phyloP scores from a whole-genome alignment of 805 yeast species.

The Aciculoconidium aculeatum region DNA sequence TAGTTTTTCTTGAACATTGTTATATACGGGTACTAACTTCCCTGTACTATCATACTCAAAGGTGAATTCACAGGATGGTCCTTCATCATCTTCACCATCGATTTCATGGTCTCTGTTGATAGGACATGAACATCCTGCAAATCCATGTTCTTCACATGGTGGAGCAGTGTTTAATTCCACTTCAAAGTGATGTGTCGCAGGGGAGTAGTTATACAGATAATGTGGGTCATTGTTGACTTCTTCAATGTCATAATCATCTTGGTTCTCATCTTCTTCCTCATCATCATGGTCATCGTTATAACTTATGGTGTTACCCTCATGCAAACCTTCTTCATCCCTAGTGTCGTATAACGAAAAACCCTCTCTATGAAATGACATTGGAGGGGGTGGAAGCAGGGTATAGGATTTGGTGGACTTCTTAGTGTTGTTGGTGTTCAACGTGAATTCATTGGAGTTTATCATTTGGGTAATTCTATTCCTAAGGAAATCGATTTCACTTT shows the following conservation, averaged over 20 bases:
- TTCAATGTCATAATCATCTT: constrained; percentile 35
- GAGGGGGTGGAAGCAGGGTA: constrained; percentile 2
- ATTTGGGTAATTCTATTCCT: constrained; percentile 21
- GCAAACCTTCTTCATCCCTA: constrained; percentile 35
- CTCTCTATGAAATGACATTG: constrained; percentile 6
- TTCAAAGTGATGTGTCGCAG: constrained; percentile 34
- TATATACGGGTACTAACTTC: constrained; percentile 34
- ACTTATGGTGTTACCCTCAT: constrained; percentile 24
- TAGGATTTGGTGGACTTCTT: constrained; percentile 2
- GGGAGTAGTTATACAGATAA: constrained; percentile 24
- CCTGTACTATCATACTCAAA: constrained; percentile 40
- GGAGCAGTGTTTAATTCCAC: constrained; percentile 34
- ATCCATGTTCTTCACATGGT: constrained; percentile 25
- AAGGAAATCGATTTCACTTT: constrained; percentile 23
- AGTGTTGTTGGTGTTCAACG: constrained; percentile 6
- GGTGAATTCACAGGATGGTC: constrained; percentile 40
- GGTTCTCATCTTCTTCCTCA: constrained; percentile 21
- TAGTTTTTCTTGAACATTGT: constrained; percentile 33
- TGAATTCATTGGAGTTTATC: constrained; percentile 13
- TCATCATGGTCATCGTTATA: constrained; percentile 10
- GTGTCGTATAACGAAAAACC: constrained; percentile 32
- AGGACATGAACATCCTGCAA: constrained; percentile 22
- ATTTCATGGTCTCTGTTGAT: constrained; percentile 9
- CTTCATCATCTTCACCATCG: constrained; percentile 17
- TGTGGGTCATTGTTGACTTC: constrained; percentile 24